These are phyloP conservation scores for Trapa incisa DNA, from an alignment of 345 rosid genomes.

Conservation along the genomic window DNA sequence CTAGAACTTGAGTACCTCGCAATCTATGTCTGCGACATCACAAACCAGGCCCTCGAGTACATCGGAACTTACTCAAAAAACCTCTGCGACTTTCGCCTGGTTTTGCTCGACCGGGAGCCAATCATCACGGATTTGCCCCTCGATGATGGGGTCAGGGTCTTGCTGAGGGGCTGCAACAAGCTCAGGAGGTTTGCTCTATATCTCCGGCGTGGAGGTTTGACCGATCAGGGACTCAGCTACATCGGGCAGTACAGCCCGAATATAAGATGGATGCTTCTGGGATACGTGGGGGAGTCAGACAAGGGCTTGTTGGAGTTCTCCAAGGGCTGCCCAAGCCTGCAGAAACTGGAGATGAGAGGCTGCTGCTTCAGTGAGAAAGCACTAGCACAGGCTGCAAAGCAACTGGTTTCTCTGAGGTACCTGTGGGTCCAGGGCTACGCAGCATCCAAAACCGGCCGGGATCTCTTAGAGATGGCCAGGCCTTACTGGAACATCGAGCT, in stretches of 20 bases:
- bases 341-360: constrained; percentile 93
- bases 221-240: constrained; percentile 68
- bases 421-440: constrained; percentile 97
- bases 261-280: constrained; percentile 90
- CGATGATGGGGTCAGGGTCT: constrained; percentile 69
- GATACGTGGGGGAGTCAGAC: constrained; percentile 72
- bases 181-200: constrained; percentile 70
- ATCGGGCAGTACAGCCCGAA: constrained; percentile 60
- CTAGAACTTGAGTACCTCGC: constrained; percentile 64
- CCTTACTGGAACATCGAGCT: constrained; percentile 96
- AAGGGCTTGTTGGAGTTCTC: constrained; percentile 66
- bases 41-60: constrained; percentile 53
- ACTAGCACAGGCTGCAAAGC: constrained; percentile 50
- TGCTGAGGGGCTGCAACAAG: constrained; percentile 71
- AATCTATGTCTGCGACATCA: constrained; percentile 81
- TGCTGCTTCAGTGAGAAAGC: constrained; percentile 83
- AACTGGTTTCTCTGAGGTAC: constrained; percentile 66
- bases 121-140: constrained; percentile 77
- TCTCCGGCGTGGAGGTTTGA: constrained; percentile 69
- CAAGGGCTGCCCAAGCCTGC: constrained; percentile 73
- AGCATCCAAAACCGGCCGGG: constrained; percentile 39
- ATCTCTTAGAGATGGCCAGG: constrained; percentile 62
- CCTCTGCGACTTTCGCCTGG: constrained; percentile 78
- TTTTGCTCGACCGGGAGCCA: constrained; percentile 61
- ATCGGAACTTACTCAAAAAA: constrained; percentile 58